Conservation (phyloP, 305 asterid genomes). For the Fraxinus sp. region DNA sequence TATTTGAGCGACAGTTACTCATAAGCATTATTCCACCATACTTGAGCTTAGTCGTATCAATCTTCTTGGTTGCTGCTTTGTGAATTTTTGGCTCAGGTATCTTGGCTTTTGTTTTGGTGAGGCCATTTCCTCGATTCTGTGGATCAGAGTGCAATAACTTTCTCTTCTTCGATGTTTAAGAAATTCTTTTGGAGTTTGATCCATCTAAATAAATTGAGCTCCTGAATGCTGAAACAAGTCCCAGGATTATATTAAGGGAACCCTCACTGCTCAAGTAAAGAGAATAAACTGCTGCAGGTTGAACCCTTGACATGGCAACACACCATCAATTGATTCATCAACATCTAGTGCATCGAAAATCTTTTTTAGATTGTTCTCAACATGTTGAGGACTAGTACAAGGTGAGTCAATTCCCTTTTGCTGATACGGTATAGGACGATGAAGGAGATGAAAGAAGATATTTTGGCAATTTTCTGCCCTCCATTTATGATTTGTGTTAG, state of each 20-base stretch:
- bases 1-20: not conserved
- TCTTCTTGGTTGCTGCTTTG: slow-evolving; percentile 15
- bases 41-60: slow-evolving; percentile 12
- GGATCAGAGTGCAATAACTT: slow-evolving; percentile 25
- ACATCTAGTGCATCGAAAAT: slow-evolving; percentile 31
- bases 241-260: slow-evolving; percentile 25
- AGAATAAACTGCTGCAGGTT: slow-evolving; percentile 26
- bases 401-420: slow-evolving; percentile 13
- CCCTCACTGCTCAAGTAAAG: slow-evolving; percentile 28
- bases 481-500: not conserved
- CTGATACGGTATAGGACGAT: not conserved
- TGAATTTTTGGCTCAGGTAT: slow-evolving; percentile 16
- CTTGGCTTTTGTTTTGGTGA: slow-evolving; percentile 6
- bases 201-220: slow-evolving; percentile 38
- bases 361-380: slow-evolving; percentile 19
- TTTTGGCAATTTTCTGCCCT: not conserved
- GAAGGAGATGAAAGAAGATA: too few relatives aligned
- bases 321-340: slow-evolving; percentile 20
- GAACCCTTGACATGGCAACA: not conserved
- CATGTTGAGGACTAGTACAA: not conserved
- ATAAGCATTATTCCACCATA: not conserved
- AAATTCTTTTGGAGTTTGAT: slow-evolving; percentile 24
- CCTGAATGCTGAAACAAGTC: slow-evolving; percentile 30
- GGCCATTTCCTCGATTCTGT: not conserved
- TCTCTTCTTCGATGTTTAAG: slow-evolving; percentile 26